These are phyloP conservation scores for Penicillium waksmanii DNA, from an alignment of 495 filamentous ascomycete species.

Conservation along the genomic window DNA sequence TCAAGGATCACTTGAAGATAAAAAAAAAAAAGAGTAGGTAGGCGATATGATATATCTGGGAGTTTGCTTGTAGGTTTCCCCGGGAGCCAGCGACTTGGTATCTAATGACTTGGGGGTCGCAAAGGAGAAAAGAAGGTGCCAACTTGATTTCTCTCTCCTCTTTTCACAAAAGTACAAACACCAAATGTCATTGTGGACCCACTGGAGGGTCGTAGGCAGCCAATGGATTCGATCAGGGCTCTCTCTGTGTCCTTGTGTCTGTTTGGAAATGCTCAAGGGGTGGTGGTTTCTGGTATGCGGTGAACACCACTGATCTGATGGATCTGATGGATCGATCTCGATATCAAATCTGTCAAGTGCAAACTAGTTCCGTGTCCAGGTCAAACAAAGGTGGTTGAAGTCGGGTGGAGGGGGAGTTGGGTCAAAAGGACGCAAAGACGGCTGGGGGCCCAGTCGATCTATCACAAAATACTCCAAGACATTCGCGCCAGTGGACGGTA, in stretches of 20 bases:
- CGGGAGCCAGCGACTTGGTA: slow-evolving; percentile 1
- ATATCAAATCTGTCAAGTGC: not conserved
- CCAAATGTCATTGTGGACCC: slow-evolving; percentile 26
- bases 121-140: slow-evolving; percentile 13
- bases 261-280: not conserved
- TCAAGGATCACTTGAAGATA: not conserved
- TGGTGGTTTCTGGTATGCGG: not conserved
- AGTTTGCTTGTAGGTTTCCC: not conserved
- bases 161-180: slow-evolving; percentile 21
- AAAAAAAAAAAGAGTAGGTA: not conserved
- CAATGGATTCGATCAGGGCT: not conserved
- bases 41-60: not conserved
- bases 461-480: slow-evolving; percentile 20
- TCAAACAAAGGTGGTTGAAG: too few relatives aligned
- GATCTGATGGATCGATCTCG: not conserved
- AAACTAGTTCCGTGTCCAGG: not conserved
- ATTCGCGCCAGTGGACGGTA: too few relatives aligned
- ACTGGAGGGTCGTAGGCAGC: slow-evolving; percentile 16
- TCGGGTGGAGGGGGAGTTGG: too few relatives aligned
- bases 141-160: slow-evolving; percentile 9
- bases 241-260: not conserved
- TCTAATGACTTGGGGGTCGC: not conserved
- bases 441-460: slow-evolving; percentile 14
- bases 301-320: not conserved
- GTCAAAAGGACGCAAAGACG: too few relatives aligned